These are phyloP conservation scores for Chlamydomonas urium DNA, from an alignment of 139 green algal genomes.

Conservation along the genomic window DNA sequence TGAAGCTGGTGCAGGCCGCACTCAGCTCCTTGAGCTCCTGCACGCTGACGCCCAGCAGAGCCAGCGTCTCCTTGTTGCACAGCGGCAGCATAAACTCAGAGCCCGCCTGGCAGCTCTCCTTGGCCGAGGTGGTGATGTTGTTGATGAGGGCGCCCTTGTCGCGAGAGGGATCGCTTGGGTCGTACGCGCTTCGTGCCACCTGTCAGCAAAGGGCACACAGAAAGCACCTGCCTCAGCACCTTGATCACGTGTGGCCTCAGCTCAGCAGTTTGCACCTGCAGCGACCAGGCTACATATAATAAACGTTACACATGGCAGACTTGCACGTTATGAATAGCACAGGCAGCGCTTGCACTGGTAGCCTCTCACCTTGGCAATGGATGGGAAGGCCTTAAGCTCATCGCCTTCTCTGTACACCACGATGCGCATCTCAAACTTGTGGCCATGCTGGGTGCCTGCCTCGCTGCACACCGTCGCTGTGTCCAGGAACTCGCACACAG, in stretches of 20 bases:
- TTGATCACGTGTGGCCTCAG: neutral
- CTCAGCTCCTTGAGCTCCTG: slow-evolving; percentile 22
- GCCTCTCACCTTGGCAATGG: slow-evolving; percentile 30
- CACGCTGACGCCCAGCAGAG: slow-evolving; percentile 16
- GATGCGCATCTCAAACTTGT: slow-evolving; percentile 38
- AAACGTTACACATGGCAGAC: neutral
- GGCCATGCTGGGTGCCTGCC: slow-evolving; percentile 6
- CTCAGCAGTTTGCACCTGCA: neutral
- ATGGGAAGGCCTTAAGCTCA: slow-evolving; percentile 29
- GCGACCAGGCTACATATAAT: neutral
- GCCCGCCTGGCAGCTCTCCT: slow-evolving; percentile 20
- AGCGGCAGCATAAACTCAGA: slow-evolving; percentile 29
- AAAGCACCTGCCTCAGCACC: neutral
- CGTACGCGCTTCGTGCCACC: slow-evolving; percentile 29
- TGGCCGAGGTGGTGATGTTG: slow-evolving; percentile 36
- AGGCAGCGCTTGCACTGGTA: neutral
- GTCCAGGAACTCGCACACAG: slow-evolving; percentile 31
- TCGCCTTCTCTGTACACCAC: slow-evolving; percentile 28
- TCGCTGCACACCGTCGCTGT: slow-evolving; percentile 17
- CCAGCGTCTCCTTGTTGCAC: slow-evolving; percentile 19
- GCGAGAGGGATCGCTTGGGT: slow-evolving; percentile 16
- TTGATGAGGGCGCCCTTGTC: slow-evolving; percentile 28
- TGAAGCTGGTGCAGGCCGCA: slow-evolving; percentile 21
- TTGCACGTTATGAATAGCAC: neutral
- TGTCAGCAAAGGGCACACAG: neutral